Evolutionary conservation across 1,284 basidiomycete species (phyloP), one percentile per base, ranked within the genome.

Genomic region (Malassezia arunalokei): DNA sequence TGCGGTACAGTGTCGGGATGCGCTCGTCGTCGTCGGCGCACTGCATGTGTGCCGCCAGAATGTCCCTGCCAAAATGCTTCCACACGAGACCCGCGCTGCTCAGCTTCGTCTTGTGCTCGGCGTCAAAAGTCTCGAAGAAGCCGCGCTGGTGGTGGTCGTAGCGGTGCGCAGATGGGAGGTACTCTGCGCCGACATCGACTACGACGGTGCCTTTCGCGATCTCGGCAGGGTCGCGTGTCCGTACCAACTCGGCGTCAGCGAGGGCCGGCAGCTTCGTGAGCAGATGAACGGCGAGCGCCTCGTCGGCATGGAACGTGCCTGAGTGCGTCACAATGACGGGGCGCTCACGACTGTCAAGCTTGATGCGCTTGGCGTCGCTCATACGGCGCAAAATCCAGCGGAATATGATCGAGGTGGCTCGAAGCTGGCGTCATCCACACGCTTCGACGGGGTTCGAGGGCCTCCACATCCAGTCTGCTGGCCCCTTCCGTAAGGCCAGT

Each of bases 101-200:
- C 37, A 98, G 77, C 76, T 98, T 98, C 56, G 86, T 96, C 33
- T 75, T 75, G 71, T 76, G 73, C 7, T 85, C 86, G 61, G 83
- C 77, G 5, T 88, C 91, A 73, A 98, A 95, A 14, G 86, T 81
- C 72, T 91, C 87, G 9, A 79, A 79, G 74, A 98, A 98, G 0
- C 86, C 90, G 43, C 91, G 82, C 74, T 98, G 94, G 71, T 98
- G 92, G 72, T 98, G 92, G 74, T 98, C 92, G 75, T 89, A 98
- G 33, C 86, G 80, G 56, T 84, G 80, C 54, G 78, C 81, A 46
- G 76, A 77, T 63, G 84, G 81, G 55, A 91, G 87, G 74, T 98
- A 98, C 15, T 86, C 80, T 8, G 87, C 91, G 14, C 94, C 92
- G 50, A 98, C 92, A 73, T 98, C 92, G 33, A 98, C 89, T n/a